Evolutionary conservation across 2,329 filamentous ascomycete species (phyloP), one percentile per base, ranked within the genome.

Genomic region (Colletotrichum somersetense): DNA sequence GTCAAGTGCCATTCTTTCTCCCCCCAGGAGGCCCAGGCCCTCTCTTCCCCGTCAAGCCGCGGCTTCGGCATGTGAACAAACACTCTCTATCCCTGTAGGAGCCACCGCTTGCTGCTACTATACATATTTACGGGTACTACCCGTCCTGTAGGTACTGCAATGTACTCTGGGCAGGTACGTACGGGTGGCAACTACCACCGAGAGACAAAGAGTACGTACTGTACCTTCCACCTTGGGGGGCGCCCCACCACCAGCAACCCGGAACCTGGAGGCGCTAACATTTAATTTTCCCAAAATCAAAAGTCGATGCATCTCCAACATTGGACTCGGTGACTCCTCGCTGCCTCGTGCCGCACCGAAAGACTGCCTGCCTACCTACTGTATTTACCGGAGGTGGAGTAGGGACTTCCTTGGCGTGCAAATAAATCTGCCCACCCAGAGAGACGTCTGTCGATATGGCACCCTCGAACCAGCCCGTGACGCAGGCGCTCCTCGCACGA

Each of bases 401-500:
- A 3, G 30, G 30, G 6, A 20, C 50, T 23, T 52, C 57, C 18
- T 20, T 33, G 2, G n/a, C 59, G 6, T 12, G 53, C 16, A 46
- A 38, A 23, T 35, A 40, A 3, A 18, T 23, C 2, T 0, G 1
- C 5, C 14, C 5, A 30, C 2, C 18, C 33, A 18, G 8, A 16
- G 16, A 26, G 16, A 23, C 3, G 11, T 12, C 14, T 5, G 18
- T 23, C 57, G 30, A 50, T 10, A 85, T 85, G 83, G 77, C 82
- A 5, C 75, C 75, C 46, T 59, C 77, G 26, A 75, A 75, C 3
- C 82, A 83, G 64, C 78, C 82, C 56, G 78, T 89, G 12, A 91
- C 89, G 0, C 87, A 90, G 74, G 83, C 86, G 10, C 90, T 98
- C 62, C 91, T 98, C 65, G 83, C 88, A 7, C 91, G 93, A 77